phyloP scores from a whole-genome alignment of 2,329 filamentous ascomycete species.

The Colletotrichum ledebouriae region DNA sequence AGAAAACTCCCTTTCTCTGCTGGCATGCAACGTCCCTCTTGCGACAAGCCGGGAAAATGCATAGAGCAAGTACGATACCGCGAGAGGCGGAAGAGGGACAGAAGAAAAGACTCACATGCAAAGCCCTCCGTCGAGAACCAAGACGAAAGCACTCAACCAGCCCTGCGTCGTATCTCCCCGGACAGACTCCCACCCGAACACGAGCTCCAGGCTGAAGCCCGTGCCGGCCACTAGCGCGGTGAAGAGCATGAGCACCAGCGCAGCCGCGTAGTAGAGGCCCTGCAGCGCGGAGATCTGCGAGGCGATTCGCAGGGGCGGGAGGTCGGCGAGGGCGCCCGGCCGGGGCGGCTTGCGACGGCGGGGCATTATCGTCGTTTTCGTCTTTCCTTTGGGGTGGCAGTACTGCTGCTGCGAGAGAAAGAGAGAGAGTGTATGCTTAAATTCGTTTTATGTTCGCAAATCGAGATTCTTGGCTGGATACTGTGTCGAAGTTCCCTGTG shows the following conservation, averaged over 20 bases:
- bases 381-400: background rate
- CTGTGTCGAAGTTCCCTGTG: too few relatives aligned
- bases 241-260: slow-evolving; percentile 68
- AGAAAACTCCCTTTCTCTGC: too few relatives aligned
- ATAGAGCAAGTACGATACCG: too few relatives aligned
- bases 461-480: too few relatives aligned
- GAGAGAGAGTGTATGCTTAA: background rate
- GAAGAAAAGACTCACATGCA: slow-evolving; percentile 58
- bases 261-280: slow-evolving; percentile 66
- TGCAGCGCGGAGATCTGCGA: slow-evolving; percentile 71
- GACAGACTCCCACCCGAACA: slow-evolving; percentile 71
- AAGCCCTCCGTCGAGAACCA: slow-evolving; percentile 68
- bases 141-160: slow-evolving; percentile 71
- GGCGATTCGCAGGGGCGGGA: slow-evolving; percentile 72
- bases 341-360: slow-evolving; percentile 70
- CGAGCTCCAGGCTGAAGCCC: slow-evolving; percentile 64
- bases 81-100: background rate
- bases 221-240: slow-evolving; percentile 70
- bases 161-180: slow-evolving; percentile 73
- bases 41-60: too few relatives aligned
- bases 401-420: background rate
- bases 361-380: slow-evolving; percentile 57
- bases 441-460: background rate
- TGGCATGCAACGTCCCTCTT: background rate
- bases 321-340: slow-evolving; percentile 70